These are phyloP conservation scores for Nephromyces sp. DNA, from an alignment of 169 alveolate species.

Conservation along the genomic window DNA sequence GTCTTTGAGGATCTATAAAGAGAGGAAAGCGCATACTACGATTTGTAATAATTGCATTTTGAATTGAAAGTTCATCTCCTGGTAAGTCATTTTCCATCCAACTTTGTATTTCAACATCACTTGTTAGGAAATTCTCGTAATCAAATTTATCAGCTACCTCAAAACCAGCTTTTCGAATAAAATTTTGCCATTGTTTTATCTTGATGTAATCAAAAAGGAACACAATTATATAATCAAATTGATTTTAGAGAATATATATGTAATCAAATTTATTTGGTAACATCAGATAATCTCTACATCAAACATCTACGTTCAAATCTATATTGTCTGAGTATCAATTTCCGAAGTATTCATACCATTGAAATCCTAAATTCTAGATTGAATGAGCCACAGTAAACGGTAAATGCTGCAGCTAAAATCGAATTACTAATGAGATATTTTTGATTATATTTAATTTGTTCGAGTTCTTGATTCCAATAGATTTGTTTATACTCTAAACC, in stretches of 20 bases:
- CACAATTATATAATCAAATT: too few species aligned
- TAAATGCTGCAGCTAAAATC: conserved; percentile 74
- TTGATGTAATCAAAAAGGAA: too few species aligned
- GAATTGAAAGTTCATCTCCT: conserved; percentile 78
- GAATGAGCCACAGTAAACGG: conserved; percentile 84
- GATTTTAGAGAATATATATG: too few species aligned
- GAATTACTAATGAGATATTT: conserved; percentile 80
- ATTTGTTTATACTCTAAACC: conserved; percentile 70
- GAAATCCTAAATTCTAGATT: conserved; percentile 69
- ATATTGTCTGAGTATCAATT: not conserved
- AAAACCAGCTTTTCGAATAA: conserved; percentile 53
- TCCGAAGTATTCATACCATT: conserved; percentile 57
- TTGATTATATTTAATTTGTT: conserved; percentile 54
- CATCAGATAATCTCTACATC: too few species aligned
- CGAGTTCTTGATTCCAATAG: conserved; percentile 77
- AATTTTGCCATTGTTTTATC: conserved; percentile 69
- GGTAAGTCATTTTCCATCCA: conserved; percentile 89
- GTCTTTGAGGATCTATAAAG: conserved; percentile 84
- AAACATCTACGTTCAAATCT: not conserved
- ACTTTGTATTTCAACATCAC: conserved; percentile 73
- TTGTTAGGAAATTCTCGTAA: conserved; percentile 72
- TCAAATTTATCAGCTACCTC: conserved; percentile 65
- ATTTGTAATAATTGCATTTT: conserved; percentile 82
- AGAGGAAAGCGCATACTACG: conserved; percentile 81
- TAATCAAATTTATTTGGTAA: too few species aligned